Percentiles rank a stretch among this genome's conserved stretches.
Conservation (phyloP, 2,329 filamentous ascomycete genomes). For the Neonectria faginata region DNA sequence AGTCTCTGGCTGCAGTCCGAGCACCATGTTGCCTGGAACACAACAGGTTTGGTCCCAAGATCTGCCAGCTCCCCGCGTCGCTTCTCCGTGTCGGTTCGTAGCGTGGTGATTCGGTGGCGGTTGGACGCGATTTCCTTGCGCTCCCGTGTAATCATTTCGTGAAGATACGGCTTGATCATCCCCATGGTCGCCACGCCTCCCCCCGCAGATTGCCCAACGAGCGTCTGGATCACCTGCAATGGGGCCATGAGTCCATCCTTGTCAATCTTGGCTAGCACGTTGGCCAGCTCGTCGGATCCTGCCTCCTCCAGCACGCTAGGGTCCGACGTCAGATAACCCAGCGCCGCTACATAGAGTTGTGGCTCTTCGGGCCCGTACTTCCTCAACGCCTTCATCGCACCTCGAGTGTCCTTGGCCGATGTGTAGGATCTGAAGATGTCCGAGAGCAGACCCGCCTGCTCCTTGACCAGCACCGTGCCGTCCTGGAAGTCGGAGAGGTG, state of each 20-base stretch:
- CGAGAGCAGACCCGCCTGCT: slow-evolving; percentile 90
- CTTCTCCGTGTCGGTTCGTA: slow-evolving; percentile 83
- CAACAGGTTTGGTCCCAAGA: slow-evolving; percentile 81
- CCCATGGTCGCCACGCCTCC: slow-evolving; percentile 90
- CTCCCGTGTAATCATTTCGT: slow-evolving; percentile 89
- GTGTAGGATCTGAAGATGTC: slow-evolving; percentile 99
- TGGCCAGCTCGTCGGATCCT: slow-evolving; percentile 82
- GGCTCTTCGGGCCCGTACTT: slow-evolving; percentile 95
- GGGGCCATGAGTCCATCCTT: slow-evolving; percentile 93
- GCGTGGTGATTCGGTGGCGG: slow-evolving; percentile 82
- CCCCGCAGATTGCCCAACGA: slow-evolving; percentile 69
- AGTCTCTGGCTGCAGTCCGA: slow-evolving; percentile 81
- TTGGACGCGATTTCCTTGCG: slow-evolving; percentile 86
- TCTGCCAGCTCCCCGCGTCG: slow-evolving; percentile 84
- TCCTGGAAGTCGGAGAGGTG: slow-evolving; percentile 91
- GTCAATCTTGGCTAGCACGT: slow-evolving; percentile 87
- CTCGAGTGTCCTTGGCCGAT: slow-evolving; percentile 87
- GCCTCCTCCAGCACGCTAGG: slow-evolving; percentile 85
- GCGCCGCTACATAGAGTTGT: slow-evolving; percentile 89
- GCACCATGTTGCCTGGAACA: slow-evolving; percentile 92
- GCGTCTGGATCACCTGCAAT: slow-evolving; percentile 93
- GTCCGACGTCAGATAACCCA: slow-evolving; percentile 93
- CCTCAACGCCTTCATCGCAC: slow-evolving; percentile 87
- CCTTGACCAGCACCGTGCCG: slow-evolving; percentile 91
- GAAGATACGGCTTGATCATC: slow-evolving; percentile 93